phyloP scores from a whole-genome alignment of 1,284 basidiomycete genomes.

The Trametes hirsuta region DNA sequence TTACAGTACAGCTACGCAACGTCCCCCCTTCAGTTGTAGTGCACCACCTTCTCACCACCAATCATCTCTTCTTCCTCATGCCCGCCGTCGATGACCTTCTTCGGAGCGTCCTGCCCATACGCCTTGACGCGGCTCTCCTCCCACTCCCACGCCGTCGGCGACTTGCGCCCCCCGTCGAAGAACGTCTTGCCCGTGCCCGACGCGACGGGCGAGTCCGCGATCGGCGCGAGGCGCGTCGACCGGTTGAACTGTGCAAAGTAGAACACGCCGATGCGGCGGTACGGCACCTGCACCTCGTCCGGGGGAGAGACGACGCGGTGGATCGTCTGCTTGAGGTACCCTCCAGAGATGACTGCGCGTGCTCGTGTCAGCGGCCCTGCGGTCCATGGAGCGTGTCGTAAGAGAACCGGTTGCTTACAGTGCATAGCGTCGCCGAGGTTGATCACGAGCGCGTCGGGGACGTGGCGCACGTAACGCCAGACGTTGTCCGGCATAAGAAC shows the following conservation, averaged over 20 bases:
- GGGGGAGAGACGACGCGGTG: conserved; percentile 39
- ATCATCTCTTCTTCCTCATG: conserved; percentile 18
- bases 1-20: too few relatives aligned
- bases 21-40: conserved; percentile 4
- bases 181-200: conserved; percentile 10
- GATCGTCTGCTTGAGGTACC: conserved; percentile 48
- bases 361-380: not conserved
- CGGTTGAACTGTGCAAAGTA: conserved; percentile 19
- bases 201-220: conserved; percentile 12
- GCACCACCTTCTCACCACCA: conserved; percentile 15
- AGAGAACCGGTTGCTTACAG: conserved; percentile 18
- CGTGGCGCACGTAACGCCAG: conserved; percentile 52
- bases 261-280: conserved; percentile 14
- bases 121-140: conserved; percentile 16
- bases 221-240: conserved; percentile 13
- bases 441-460: conserved; percentile 43
- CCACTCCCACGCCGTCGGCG: conserved; percentile 17
- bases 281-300: conserved; percentile 8
- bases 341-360: conserved; percentile 41
- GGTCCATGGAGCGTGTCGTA: not conserved
- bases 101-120: conserved; percentile 14
- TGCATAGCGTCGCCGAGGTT: conserved; percentile 50
- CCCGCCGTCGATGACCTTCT: conserved; percentile 14
- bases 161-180: conserved; percentile 12
- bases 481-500: conserved; percentile 48